Base-by-base conservation (phyloP, 768 basidiomycete species). In the Mycena haematopus region DNA sequence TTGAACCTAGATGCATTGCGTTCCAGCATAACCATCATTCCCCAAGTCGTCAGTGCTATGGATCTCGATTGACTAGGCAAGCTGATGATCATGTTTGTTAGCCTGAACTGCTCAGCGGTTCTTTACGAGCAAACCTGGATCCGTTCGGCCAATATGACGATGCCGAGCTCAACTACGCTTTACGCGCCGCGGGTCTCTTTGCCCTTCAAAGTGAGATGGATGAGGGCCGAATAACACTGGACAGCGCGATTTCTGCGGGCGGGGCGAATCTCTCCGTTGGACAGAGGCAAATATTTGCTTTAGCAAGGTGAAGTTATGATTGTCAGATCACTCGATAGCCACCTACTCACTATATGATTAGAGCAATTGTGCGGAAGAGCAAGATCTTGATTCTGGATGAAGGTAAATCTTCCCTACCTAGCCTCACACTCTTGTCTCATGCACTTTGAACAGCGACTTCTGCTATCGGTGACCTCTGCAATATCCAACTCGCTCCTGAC, bases 71-170 rank as follows among this genome's bases (percentile, higher is more conserved):
- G 29, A 8, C 9, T 31, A n/a, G 29, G 9, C 29, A 31, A 9
- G n/a, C 25, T 36, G 2, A 25, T 53, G 8, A 35, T 27, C 14
- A 5, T 27, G 9, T 35, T 24, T 60, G 6, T 35, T 13, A 69
- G 65, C 75, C 77, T 45, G 75, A 79, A n/a, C 70, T 81, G 6
- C 69, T 82, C 17, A 76, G 74, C 27, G 82, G 82, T 0, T 76
- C 77, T 6, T 67, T 84, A 29, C 76, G 82, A 25, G 70, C 76
- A 47, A 82, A 83, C 62, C 70, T 83, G 6, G 82, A 84, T 68
- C 82, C 82, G 2, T 83, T 80, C 61, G 72, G 69, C 9, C 78
- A 82, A 59, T 75, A 80, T 56, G 78, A 81, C 52, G 82, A 84
- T 60, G 68, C 69, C 0, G 73, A 70, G 7, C 68, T 80, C 29